phyloP scores from a whole-genome alignment of 768 basidiomycete genomes.

The Tulasnella sp. region DNA sequence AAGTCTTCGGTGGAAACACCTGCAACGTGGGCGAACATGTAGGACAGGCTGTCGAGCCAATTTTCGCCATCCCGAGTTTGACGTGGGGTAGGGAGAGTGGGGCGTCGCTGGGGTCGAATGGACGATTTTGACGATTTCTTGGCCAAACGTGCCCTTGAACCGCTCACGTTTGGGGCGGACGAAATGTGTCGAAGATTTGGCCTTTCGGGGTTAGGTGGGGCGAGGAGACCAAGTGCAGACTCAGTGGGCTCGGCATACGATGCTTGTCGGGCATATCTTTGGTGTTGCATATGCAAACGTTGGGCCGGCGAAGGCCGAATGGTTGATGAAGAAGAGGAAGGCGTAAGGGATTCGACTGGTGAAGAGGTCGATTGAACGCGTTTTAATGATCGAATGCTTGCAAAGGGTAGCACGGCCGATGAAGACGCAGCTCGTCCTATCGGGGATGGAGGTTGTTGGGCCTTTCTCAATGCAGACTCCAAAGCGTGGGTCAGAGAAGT shows the following conservation, averaged over 20 bases:
- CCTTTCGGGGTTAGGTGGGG: too few species aligned
- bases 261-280: too few species aligned
- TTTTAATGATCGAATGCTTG: too few species aligned
- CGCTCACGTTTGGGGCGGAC: not conserved
- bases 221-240: too few species aligned
- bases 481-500: not conserved
- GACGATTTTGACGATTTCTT: not conserved
- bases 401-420: too few species aligned
- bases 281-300: too few species aligned
- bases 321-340: slow-evolving; percentile 21
- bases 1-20: not conserved
- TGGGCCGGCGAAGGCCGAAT: slow-evolving; percentile 19
- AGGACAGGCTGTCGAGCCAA: not conserved
- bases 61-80: too few species aligned
- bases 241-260: too few species aligned
- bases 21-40: slow-evolving; percentile 4
- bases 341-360: slow-evolving; percentile 1
- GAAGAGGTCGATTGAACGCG: not conserved
- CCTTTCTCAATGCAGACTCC: slow-evolving; percentile 16
- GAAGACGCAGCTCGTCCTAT: too few species aligned
- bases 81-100: not conserved
- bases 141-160: not conserved
- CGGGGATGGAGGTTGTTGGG: not conserved
- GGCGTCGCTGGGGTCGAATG: not conserved
- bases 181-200: not conserved